A percentile compares a stretch with the other conserved stretches of the same genome.
phyloP scores from a whole-genome alignment of 371 early-diverging fungal species.

The Mortierella polycephala region DNA sequence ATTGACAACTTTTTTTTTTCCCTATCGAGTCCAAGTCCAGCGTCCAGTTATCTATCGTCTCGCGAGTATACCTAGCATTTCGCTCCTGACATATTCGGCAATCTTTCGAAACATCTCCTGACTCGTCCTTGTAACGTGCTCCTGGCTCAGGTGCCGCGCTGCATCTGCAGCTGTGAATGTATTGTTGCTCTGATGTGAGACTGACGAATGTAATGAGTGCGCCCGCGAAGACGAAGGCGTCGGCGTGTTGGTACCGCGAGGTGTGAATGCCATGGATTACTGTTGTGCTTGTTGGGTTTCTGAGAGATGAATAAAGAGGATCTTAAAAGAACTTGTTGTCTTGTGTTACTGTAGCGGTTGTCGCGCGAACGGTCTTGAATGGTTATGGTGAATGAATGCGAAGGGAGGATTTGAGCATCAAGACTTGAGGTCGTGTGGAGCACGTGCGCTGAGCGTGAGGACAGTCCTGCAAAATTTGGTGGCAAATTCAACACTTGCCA shows the following conservation, averaged over 20 bases:
- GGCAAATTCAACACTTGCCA: too few species aligned
- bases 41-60: not conserved
- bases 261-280: not conserved
- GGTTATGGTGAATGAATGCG: too few species aligned
- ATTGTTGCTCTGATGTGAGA: slow-evolving; percentile 18
- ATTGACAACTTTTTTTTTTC: too few species aligned
- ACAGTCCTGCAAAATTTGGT: too few species aligned
- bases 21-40: too few species aligned
- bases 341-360: too few species aligned
- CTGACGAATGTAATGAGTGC: slow-evolving; percentile 22
- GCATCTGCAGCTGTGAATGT: slow-evolving; percentile 38
- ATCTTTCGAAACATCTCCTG: slow-evolving; percentile 68
- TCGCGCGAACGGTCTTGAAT: too few species aligned
- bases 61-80: slow-evolving; percentile 58
- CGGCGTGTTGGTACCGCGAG: not conserved
- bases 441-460: too few species aligned
- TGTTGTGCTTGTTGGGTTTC: not conserved
- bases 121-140: slow-evolving; percentile 64
- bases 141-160: slow-evolving; percentile 51
- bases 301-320: slow-evolving; percentile 9
- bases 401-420: too few species aligned
- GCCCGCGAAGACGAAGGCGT: slow-evolving; percentile 23
- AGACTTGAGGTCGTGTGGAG: too few species aligned
- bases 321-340: not conserved
- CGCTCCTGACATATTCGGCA: slow-evolving; percentile 65